Conservation (phyloP, 352 stramenopile genomes). For the Phytophthora capsici region DNA sequence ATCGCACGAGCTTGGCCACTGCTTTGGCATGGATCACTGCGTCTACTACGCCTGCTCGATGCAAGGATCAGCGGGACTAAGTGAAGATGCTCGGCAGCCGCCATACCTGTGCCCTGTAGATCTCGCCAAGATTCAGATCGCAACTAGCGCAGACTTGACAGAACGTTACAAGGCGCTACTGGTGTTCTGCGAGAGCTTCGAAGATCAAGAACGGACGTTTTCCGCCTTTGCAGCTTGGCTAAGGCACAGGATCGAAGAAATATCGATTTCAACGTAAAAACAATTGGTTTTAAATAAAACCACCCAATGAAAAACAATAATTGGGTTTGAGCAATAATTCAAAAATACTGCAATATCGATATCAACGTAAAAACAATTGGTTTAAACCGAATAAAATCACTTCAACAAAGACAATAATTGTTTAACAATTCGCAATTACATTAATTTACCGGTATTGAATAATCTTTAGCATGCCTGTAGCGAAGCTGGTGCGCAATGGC, state of each 20-base stretch:
- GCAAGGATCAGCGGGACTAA: constrained; percentile 30
- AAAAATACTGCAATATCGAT: no score
- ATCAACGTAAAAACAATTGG: no score
- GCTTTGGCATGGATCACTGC: constrained; percentile 35
- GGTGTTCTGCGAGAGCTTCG: constrained; percentile 22
- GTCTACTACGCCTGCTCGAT: constrained; percentile 34
- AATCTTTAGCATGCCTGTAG: constrained; percentile 7
- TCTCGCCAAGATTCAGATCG: constrained; percentile 22
- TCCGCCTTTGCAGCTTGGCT: constrained; percentile 24
- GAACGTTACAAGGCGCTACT: constrained; percentile 26
- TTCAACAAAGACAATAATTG: constrained; percentile 7
- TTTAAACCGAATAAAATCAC: no score
- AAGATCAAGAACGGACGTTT: constrained; percentile 19
- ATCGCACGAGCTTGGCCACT: constrained; percentile 32
- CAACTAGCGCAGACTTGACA: constrained; percentile 11
- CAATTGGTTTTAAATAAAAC: no score
- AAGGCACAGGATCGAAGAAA: constrained; percentile 3
- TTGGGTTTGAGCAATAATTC: no score
- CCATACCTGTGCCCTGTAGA: constrained; percentile 32
- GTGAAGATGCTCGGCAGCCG: constrained; percentile 27
- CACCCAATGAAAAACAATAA: no score
- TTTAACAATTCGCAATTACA: no score
- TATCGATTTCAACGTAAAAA: no score
- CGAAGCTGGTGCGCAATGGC: constrained; percentile 45
- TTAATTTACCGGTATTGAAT: constrained; percentile 5